These are phyloP conservation scores for Orbilia javanica DNA, from an alignment of 2,329 filamentous ascomycete species.

Conservation along the genomic window DNA sequence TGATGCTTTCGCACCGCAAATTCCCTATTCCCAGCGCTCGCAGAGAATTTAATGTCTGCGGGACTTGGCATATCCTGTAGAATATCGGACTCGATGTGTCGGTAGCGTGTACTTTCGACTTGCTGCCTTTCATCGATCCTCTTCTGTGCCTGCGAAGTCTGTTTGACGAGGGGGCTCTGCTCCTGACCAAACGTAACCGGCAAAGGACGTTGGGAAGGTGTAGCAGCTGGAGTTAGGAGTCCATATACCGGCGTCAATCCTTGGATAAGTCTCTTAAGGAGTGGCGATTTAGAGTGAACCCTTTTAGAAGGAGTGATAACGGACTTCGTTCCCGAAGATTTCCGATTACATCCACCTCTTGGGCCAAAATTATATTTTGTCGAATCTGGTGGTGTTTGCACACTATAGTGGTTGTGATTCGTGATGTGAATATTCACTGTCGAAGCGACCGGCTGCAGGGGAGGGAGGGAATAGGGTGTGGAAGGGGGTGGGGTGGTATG, in stretches of 20 bases:
- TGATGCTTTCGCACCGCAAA: background rate
- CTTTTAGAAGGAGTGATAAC: slow-evolving; percentile 6
- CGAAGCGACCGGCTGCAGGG: slow-evolving; percentile 36
- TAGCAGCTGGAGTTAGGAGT: slow-evolving; percentile 23
- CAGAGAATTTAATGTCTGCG: slow-evolving; percentile 38
- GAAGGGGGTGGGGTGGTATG: slow-evolving; percentile 37
- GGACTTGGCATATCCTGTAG: slow-evolving; percentile 38
- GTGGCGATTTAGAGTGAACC: slow-evolving; percentile 27
- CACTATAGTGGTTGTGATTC: slow-evolving; percentile 39
- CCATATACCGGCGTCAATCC: slow-evolving; percentile 42
- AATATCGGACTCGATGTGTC: background rate
- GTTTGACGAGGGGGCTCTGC: slow-evolving; percentile 13
- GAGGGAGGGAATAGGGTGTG: slow-evolving; percentile 25
- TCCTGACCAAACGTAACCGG: slow-evolving; percentile 22
- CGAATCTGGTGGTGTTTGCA: slow-evolving; percentile 38
- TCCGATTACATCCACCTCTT: slow-evolving; percentile 2
- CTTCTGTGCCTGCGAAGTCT: background rate
- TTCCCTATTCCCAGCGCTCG: slow-evolving; percentile 24
- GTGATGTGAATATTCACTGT: slow-evolving; percentile 51
- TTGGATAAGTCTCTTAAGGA: slow-evolving; percentile 41
- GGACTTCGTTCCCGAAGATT: background rate
- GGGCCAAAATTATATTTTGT: slow-evolving; percentile 8
- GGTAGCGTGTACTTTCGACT: background rate
- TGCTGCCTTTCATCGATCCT: background rate
- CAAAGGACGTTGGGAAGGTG: slow-evolving; percentile 9